A percentile compares a stretch with the other conserved stretches of the same genome.
These are phyloP conservation scores for Colletotrichum lentis DNA, from an alignment of 2,329 filamentous ascomycete species.

Conservation along the genomic window DNA sequence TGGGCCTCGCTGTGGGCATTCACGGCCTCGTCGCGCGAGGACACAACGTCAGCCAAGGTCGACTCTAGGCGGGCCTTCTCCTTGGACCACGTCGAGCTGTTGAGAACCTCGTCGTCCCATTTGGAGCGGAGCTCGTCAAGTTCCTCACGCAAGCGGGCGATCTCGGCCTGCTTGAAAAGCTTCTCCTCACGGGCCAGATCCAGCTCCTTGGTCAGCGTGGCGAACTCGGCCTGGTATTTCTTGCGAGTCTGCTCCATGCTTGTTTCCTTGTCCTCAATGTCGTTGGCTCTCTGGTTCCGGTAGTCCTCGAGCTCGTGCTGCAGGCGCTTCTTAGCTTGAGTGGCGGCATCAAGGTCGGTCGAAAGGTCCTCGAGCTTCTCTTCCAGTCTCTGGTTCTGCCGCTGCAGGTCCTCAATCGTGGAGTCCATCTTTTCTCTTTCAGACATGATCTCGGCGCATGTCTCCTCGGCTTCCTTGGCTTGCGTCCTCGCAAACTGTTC, in stretches of 20 bases:
- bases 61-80: slow-evolving; percentile 93
- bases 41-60: slow-evolving; percentile 85
- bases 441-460: slow-evolving; percentile 86
- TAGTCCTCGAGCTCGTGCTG: slow-evolving; percentile 99
- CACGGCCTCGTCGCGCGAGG: slow-evolving; percentile 92
- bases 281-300: slow-evolving; percentile 90
- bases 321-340: slow-evolving; percentile 90
- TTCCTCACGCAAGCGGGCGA: slow-evolving; percentile 89
- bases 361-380: slow-evolving; percentile 91
- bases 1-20: slow-evolving; percentile 95
- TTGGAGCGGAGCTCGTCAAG: slow-evolving; percentile 93
- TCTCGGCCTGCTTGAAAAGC: slow-evolving; percentile 86
- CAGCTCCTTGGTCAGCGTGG: slow-evolving; percentile 87
- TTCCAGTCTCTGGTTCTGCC: slow-evolving; percentile 87
- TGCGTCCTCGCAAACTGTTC: slow-evolving; percentile 95
- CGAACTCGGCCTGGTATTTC: slow-evolving; percentile 96
- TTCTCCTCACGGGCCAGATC: slow-evolving; percentile 91
- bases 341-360: slow-evolving; percentile 83
- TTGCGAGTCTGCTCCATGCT: slow-evolving; percentile 96
- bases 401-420: slow-evolving; percentile 86
- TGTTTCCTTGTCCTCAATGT: slow-evolving; percentile 95
- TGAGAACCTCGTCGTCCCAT: slow-evolving; percentile 98
- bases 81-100: slow-evolving; percentile 98
- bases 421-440: slow-evolving; percentile 91
- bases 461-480: slow-evolving; percentile 89